phyloP scores from a whole-genome alignment of 1,284 basidiomycete genomes.

The Cryptococcus maquisensis region DNA sequence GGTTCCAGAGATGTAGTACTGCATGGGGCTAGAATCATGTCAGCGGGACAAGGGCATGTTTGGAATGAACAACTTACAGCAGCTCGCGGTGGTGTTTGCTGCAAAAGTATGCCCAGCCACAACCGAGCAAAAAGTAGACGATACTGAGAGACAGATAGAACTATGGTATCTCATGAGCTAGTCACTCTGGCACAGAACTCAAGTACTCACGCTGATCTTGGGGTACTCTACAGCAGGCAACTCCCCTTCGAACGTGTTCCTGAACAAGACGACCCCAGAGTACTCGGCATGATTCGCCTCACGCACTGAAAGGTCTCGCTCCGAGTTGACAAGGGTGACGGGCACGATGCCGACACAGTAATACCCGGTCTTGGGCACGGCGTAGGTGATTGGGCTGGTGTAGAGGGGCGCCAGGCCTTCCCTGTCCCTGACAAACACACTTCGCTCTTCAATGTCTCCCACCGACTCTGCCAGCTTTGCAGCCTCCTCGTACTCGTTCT shows the following conservation, averaged over 20 bases:
- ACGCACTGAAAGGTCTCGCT: conserved; percentile 13
- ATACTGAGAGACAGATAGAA: conserved; percentile 84
- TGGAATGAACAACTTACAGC: conserved; percentile 48
- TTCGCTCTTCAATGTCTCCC: conserved; percentile 1
- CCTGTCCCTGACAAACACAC: too few relatives aligned
- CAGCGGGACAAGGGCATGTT: background rate
- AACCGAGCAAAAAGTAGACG: conserved; percentile 65
- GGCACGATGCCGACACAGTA: conserved; percentile 91
- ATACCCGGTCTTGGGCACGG: conserved; percentile 83
- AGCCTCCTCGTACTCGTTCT: background rate
- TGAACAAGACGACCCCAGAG: conserved; percentile 75
- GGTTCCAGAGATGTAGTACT: conserved; percentile 93
- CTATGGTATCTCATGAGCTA: conserved; percentile 48
- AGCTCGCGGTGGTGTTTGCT: conserved; percentile 76
- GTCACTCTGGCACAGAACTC: background rate
- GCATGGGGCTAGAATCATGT: conserved; percentile 27
- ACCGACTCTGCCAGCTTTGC: conserved; percentile 1
- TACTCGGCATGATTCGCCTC: conserved; percentile 68
- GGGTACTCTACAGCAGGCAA: conserved; percentile 92
- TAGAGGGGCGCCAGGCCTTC: conserved; percentile 26
- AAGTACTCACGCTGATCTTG: conserved; percentile 78
- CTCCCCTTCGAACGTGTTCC: conserved; percentile 82
- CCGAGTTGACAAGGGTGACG: conserved; percentile 58
- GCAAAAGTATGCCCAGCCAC: conserved; percentile 79
- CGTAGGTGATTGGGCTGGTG: conserved; percentile 57